phyloP scores from a whole-genome alignment of 164 flowering plant species.

The Cinnamomum chago region DNA sequence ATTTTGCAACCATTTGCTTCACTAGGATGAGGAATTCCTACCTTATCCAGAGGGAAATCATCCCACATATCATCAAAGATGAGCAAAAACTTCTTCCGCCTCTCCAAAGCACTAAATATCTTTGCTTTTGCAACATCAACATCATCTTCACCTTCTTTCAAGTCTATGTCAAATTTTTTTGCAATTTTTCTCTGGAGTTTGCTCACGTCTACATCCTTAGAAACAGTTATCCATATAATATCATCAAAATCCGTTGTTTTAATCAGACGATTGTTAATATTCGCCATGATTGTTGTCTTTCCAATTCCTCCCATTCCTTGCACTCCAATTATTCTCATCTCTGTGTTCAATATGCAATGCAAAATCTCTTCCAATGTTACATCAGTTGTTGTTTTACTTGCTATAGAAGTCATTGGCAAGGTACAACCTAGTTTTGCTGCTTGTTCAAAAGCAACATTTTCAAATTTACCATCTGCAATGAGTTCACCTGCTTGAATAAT shows the following conservation, averaged over 20 bases:
- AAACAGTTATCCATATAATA: background rate
- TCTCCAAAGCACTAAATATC: too few species aligned
- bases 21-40: too few species aligned
- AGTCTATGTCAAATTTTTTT: background rate
- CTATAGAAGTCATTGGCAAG: background rate
- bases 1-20: too few species aligned
- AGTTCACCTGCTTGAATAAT: background rate
- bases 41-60: too few species aligned
- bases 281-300: background rate
- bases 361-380: background rate
- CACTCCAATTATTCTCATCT: background rate
- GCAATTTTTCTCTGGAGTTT: background rate
- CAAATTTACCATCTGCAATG: background rate
- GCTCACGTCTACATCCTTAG: background rate
- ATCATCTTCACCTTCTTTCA: background rate
- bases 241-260: background rate
- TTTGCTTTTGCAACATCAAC: background rate
- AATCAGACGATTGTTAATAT: background rate
- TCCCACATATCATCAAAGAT: too few species aligned
- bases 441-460: background rate
- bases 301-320: background rate
- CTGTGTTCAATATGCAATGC: background rate
- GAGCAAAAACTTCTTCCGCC: too few species aligned
- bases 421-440: background rate
- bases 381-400: background rate